phyloP scores from a whole-genome alignment of 2,329 filamentous ascomycete genomes.

The Camptophora hylomeconis region DNA sequence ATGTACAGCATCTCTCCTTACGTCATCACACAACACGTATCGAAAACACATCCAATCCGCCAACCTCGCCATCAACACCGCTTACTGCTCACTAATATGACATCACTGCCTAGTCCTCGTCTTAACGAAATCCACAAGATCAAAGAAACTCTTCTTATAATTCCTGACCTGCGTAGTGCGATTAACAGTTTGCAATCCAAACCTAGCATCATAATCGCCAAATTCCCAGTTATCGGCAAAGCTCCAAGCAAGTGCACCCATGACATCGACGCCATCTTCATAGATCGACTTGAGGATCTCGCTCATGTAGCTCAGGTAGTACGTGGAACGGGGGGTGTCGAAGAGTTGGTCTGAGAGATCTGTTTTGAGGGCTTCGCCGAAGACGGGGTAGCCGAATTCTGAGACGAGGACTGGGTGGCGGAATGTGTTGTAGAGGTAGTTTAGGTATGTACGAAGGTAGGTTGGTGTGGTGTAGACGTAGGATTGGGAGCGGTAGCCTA shows the following conservation, averaged over 20 bases:
- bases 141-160: constrained; percentile 48
- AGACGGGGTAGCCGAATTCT: constrained; percentile 46
- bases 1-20: too few species aligned
- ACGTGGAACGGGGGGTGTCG: constrained; percentile 40
- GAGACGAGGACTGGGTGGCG: constrained; percentile 33
- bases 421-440: constrained; percentile 49
- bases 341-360: constrained; percentile 38
- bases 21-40: too few species aligned
- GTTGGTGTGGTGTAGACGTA: constrained; percentile 34
- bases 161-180: constrained; percentile 36
- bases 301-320: constrained; percentile 42
- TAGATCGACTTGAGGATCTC: constrained; percentile 44
- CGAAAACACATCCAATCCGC: too few species aligned
- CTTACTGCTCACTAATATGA: too few species aligned
- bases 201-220: constrained; percentile 31
- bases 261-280: constrained; percentile 42
- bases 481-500: constrained; percentile 33
- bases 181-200: constrained; percentile 46
- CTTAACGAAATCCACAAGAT: constrained; percentile 40
- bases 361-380: constrained; percentile 33
- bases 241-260: constrained; percentile 42
- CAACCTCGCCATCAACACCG: too few species aligned
- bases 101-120: too few species aligned
- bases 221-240: constrained; percentile 35
- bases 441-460: constrained; percentile 44